Evolutionary conservation across 305 asterid species (phyloP).

Genomic region (Monarda citriodora): DNA sequence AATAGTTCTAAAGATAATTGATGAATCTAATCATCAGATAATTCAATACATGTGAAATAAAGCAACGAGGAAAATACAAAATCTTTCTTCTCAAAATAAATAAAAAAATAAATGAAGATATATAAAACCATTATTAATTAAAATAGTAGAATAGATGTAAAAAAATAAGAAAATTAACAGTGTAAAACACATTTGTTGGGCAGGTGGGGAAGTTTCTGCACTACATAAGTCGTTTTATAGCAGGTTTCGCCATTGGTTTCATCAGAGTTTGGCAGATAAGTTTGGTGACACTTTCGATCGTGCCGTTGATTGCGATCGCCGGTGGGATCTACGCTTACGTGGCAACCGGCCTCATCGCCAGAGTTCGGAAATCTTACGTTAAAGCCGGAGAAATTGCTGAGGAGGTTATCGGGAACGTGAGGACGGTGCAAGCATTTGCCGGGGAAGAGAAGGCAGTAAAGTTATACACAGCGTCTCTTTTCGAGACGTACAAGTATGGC

Average conservation of each 20-base stretch:
- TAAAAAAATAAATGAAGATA: no score
- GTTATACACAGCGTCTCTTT: slow-evolving; percentile 56
- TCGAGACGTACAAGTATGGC: slow-evolving; percentile 79
- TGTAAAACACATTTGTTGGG: neutral
- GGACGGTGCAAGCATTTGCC: slow-evolving; percentile 97
- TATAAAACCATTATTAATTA: no score
- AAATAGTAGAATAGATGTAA: no score
- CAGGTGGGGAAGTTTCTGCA: slow-evolving; percentile 98
- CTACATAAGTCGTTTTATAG: slow-evolving; percentile 79
- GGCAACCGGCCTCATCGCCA: slow-evolving; percentile 83
- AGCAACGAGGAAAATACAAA: no score
- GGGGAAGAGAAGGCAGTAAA: slow-evolving; percentile 95
- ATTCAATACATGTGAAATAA: no score
- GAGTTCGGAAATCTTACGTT: slow-evolving; percentile 92
- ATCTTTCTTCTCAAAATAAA: no score
- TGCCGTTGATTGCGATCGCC: slow-evolving; percentile 95
- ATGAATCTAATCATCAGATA: no score
- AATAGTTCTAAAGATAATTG: no score
- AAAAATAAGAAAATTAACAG: no score
- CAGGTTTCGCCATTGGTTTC: slow-evolving; percentile 89
- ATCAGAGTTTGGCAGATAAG: slow-evolving; percentile 97
- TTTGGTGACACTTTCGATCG: slow-evolving; percentile 90
- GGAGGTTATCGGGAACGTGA: slow-evolving; percentile 93
- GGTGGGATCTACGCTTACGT: slow-evolving; percentile 98
- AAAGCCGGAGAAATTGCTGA: slow-evolving; percentile 99